These are phyloP conservation scores for Gliomastix tumulicola DNA, from an alignment of 2,329 filamentous ascomycete species.

Conservation along the genomic window DNA sequence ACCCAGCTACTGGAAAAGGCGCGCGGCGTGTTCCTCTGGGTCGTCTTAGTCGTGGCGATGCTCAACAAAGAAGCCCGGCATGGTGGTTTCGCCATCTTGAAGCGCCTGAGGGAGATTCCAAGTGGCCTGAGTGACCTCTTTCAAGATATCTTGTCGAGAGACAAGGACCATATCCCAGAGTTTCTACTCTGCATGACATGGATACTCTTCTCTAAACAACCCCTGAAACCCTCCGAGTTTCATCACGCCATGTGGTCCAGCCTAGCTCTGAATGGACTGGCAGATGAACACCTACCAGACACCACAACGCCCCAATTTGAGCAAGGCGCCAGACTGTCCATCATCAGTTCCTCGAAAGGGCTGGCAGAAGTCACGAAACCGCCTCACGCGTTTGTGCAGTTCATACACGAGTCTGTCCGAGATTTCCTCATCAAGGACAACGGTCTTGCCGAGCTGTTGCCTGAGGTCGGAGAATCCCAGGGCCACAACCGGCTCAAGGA, in stretches of 20 bases:
- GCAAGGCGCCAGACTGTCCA: conserved; percentile 12
- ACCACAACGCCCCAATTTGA: conserved; percentile 8
- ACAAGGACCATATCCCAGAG: conserved; percentile 28
- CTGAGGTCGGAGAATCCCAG: conserved; percentile 17
- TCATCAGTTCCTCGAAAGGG: conserved; percentile 40
- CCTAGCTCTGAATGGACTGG: neutral
- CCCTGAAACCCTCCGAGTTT: conserved; percentile 34
- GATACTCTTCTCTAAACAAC: conserved; percentile 40
- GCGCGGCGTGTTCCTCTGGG: conserved; percentile 17
- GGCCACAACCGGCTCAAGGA: conserved; percentile 35
- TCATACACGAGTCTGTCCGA: conserved; percentile 44
- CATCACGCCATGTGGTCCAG: conserved; percentile 17
- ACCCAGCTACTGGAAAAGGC: conserved; percentile 23
- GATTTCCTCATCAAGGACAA: conserved; percentile 35
- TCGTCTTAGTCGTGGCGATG: conserved; percentile 24
- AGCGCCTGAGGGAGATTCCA: conserved; percentile 25
- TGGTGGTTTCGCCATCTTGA: conserved; percentile 15
- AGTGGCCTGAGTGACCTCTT: conserved; percentile 39
- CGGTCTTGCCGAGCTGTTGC: conserved; percentile 19
- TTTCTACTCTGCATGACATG: conserved; percentile 40
- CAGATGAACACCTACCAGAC: conserved; percentile 1
- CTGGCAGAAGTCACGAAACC: conserved; percentile 33
- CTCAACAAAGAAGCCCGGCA: conserved; percentile 20
- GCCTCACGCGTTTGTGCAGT: conserved; percentile 31
- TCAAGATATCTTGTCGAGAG: conserved; percentile 41